Conservation (phyloP, 768 basidiomycete genomes). For the Suillus paluster region DNA sequence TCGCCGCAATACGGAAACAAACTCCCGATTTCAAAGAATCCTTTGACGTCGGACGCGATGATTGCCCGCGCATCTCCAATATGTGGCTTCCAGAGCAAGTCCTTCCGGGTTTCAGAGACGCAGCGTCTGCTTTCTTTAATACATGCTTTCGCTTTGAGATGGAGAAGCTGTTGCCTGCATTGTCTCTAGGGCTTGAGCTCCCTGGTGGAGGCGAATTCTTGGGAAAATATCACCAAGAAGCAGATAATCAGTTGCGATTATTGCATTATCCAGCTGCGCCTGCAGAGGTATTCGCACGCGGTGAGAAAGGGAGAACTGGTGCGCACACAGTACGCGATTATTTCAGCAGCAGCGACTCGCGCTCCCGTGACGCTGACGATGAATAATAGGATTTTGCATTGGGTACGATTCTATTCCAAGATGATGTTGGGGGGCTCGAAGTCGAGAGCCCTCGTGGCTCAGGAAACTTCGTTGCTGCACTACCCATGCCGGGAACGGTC, state of each 20-base stretch:
- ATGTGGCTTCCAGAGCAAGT: conserved; percentile 60
- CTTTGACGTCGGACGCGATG: conserved; percentile 56
- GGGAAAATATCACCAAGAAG: conserved; percentile 41
- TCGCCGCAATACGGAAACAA: conserved; percentile 32
- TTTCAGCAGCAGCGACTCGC: neutral
- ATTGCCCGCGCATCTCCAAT: conserved; percentile 48
- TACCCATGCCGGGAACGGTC: conserved; percentile 49
- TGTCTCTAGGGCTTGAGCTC: conserved; percentile 50
- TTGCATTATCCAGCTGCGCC: conserved; percentile 54
- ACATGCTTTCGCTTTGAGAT: conserved; percentile 41
- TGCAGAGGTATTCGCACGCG: conserved; percentile 29
- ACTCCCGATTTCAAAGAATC: conserved; percentile 53
- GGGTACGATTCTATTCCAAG: conserved; percentile 64
- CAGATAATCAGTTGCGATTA: conserved; percentile 60
- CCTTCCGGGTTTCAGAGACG: conserved; percentile 57
- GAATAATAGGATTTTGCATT: conserved; percentile 53
- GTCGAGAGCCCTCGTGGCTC: conserved; percentile 57
- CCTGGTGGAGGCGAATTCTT: conserved; percentile 49
- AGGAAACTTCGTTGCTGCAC: conserved; percentile 46
- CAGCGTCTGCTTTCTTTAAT: conserved; percentile 55
- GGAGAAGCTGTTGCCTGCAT: conserved; percentile 45
- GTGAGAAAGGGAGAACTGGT: conserved; percentile 37
- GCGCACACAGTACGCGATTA: conserved; percentile 31
- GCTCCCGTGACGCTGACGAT: neutral
- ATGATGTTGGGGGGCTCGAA: conserved; percentile 63